Percentiles rank a stretch among this genome's conserved stretches.
Evolutionary conservation across 1,284 basidiomycete genomes (phyloP).

Genomic region (Cryptococcus sp.): DNA sequence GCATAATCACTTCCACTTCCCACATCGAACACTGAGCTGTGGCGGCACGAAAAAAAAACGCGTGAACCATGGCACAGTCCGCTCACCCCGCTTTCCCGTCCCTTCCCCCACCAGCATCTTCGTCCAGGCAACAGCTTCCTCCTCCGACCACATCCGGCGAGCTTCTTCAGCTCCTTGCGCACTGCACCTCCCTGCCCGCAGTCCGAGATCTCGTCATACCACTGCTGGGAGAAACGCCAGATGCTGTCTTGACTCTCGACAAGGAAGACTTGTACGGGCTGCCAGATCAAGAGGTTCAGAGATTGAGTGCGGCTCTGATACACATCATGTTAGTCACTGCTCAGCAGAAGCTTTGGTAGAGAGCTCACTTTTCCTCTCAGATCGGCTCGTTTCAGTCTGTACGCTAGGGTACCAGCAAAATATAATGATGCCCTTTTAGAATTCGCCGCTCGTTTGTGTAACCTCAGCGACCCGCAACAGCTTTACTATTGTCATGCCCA

Average conservation of each 20-base stretch:
- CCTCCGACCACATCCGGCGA: conserved; percentile 11
- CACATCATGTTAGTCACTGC: conserved; percentile 33
- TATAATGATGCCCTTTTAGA: conserved; percentile 12
- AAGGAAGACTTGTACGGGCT: conserved; percentile 18
- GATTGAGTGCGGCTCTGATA: conserved; percentile 29
- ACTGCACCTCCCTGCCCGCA: background rate
- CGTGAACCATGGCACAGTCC: background rate
- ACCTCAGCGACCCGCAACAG: conserved; percentile 17
- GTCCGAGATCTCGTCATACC: conserved; percentile 11
- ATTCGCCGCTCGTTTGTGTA: conserved; percentile 18
- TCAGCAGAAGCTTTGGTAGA: conserved; percentile 1
- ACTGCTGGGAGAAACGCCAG: conserved; percentile 9
- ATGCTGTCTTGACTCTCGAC: conserved; percentile 16
- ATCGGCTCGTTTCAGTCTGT: conserved; percentile 11
- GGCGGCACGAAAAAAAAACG: too few species aligned
- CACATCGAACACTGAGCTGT: too few species aligned
- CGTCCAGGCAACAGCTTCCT: conserved; percentile 1
- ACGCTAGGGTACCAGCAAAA: background rate
- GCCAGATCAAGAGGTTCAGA: conserved; percentile 19
- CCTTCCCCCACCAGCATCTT: conserved; percentile 3
- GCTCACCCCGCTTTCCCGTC: conserved; percentile 20
- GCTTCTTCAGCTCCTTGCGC: conserved; percentile 6
- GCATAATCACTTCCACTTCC: too few species aligned
- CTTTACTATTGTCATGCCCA: conserved; percentile 11
- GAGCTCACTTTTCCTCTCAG: background rate